Base-by-base conservation (phyloP, 495 filamentous ascomycete species). In the Staphylotrichum longicolle region DNA sequence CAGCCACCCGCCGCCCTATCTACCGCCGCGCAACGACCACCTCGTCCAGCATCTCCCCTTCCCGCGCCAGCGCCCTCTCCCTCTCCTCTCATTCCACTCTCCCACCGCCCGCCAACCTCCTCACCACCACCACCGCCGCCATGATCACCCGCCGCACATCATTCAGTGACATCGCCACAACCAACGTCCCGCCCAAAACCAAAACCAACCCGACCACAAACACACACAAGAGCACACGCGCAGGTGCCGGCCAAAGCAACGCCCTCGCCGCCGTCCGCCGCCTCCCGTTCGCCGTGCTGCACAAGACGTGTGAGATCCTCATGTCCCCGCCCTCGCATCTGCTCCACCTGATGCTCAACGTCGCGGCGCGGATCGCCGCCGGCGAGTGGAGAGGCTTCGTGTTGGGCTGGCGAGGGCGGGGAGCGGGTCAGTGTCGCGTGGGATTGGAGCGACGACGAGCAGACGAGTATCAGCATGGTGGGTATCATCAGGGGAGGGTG, bases 301-400 rank as follows among this genome's bases (percentile, higher is more conserved):
- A 87, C 34, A 91, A 88, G 72, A 91, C 90, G 0, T 86, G 84
- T 68, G 83, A 88, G 20, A 78, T 94, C 4, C 77, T 95, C 2
- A 74, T 95, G 33, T 83, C 88, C 1, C 91, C 91, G 7, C 91
- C 91, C 0, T 81, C 86, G 30, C 83, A 90, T 61, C 80, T 96
- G 7, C 79, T 96, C 41, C 79, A 84, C 7, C 74, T 94, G 45
- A 89, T 96, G 78, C 79, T 96, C 7, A 84, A 84, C 54, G 88
- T 96, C 35, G 90, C 91, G 3, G 85, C 88, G 0, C 84, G 82
- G 42, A 89, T 95, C 62, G 81, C 84, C 0, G 83, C 86, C 27
- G 88, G 86, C 5, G 82, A 83, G 63, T 82, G 81, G 80, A 70
- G 76, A 39, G 82, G 80, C 15, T 51, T 82, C 8, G 69, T 82